phyloP scores from a whole-genome alignment of 2,329 filamentous ascomycete species.

The Cladophialophora chaetospira region DNA sequence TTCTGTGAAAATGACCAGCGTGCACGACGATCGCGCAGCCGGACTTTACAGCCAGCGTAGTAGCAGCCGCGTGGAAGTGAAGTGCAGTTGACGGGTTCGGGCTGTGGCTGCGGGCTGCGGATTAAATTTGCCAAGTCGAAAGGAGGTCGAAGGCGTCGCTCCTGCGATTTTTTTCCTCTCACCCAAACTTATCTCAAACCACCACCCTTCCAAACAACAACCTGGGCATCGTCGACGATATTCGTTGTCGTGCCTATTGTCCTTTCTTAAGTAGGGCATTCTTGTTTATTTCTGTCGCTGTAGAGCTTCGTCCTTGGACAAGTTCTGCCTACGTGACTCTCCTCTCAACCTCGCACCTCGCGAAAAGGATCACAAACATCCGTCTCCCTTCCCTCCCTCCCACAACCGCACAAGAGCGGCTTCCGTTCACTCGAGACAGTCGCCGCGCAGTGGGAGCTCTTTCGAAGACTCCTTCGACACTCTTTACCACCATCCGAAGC shows the following conservation, averaged over 20 bases:
- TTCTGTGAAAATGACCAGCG: too few relatives aligned
- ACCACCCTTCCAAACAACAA: too few relatives aligned
- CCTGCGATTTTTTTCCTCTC: constrained; percentile 11
- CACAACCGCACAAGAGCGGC: constrained; percentile 32
- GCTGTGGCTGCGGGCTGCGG: too few relatives aligned
- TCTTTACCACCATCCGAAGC: too few relatives aligned
- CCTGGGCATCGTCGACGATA: constrained; percentile 18
- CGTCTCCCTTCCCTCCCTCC: constrained; percentile 19
- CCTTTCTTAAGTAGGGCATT: constrained; percentile 14
- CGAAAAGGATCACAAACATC: constrained; percentile 12
- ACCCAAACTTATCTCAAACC: constrained; percentile 14
- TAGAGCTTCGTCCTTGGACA: constrained; percentile 21
- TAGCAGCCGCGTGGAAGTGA: too few relatives aligned
- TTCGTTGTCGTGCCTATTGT: constrained; percentile 25
- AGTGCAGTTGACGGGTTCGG: too few relatives aligned
- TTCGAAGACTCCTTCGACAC: constrained; percentile 4
- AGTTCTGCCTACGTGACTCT: constrained; percentile 29
- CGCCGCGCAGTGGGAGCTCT: constrained; percentile 28
- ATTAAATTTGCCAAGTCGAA: too few relatives aligned
- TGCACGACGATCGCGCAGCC: too few relatives aligned
- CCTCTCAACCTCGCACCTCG: constrained; percentile 24
- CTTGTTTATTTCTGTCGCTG: constrained; percentile 15
- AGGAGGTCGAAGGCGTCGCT: too few relatives aligned
- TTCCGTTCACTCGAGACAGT: constrained; percentile 37
- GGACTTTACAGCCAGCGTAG: too few relatives aligned